These are phyloP conservation scores for Hypoxylon sp. DNA, from an alignment of 2,329 filamentous ascomycete species.

Conservation along the genomic window DNA sequence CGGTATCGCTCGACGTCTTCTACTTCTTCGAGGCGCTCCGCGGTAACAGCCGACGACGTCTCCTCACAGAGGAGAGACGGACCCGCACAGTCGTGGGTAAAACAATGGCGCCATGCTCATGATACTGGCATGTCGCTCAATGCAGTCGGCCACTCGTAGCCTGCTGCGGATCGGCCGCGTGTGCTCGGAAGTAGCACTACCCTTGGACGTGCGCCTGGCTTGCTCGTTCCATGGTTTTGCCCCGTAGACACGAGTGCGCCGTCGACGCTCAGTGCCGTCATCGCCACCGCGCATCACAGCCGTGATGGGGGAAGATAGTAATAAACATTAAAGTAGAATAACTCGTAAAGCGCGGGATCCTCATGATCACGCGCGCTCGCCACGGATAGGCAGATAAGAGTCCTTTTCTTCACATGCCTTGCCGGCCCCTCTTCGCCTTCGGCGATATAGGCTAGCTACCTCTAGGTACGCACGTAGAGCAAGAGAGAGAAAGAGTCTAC, in stretches of 20 bases:
- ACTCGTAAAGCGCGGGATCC: conserved; percentile 8
- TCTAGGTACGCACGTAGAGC: conserved; percentile 11
- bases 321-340: neutral
- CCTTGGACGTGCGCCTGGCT: conserved; percentile 6
- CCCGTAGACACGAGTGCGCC: conserved; percentile 6
- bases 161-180: conserved; percentile 17
- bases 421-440: neutral
- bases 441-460: neutral
- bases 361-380: conserved; percentile 18
- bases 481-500: conserved; percentile 2
- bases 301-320: conserved; percentile 2
- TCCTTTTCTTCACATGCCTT: conserved; percentile 26
- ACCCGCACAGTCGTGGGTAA: conserved; percentile 5
- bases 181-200: conserved; percentile 16
- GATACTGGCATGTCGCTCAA: conserved; percentile 15
- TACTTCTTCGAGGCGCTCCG: conserved; percentile 1
- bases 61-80: conserved; percentile 9
- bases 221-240: conserved; percentile 7
- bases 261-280: conserved; percentile 19
- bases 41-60: conserved; percentile 16
- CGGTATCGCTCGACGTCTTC: conserved; percentile 27
- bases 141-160: conserved; percentile 21
- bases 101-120: conserved; percentile 19
- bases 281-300: conserved; percentile 23
- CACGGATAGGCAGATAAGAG: conserved; percentile 9